Conservation (phyloP, 1,139 yeast genomes). For the Candida tetrigidarum region DNA sequence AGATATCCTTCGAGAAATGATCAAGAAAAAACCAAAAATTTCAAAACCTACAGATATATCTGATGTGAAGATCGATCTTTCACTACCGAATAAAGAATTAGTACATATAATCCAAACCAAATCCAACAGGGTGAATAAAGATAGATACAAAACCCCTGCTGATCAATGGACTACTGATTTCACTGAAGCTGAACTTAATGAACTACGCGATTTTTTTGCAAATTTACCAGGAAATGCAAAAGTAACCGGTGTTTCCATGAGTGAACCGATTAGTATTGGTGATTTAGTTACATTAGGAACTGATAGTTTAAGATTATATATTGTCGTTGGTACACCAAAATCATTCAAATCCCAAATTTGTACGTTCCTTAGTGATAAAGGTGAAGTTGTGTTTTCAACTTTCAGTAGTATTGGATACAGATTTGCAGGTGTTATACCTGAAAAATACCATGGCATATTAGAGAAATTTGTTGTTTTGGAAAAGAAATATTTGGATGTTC, state of each 20-base stretch:
- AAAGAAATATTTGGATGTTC: conserved; percentile 33
- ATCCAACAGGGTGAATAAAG: conserved; percentile 9
- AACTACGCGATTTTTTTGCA: conserved; percentile 17
- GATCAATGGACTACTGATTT: conserved; percentile 22
- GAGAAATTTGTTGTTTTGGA: conserved; percentile 35
- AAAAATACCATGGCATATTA: conserved; percentile 22
- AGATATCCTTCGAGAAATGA: neutral
- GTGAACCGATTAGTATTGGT: conserved; percentile 35
- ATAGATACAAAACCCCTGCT: conserved; percentile 26
- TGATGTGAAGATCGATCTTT: conserved; percentile 6
- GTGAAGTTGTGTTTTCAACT: conserved; percentile 55
- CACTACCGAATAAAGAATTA: conserved; percentile 8
- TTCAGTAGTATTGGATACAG: conserved; percentile 51
- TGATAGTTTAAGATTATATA: conserved; percentile 34
- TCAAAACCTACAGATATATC: neutral
- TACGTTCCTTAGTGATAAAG: conserved; percentile 58
- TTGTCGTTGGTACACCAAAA: conserved; percentile 38
- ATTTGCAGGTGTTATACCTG: conserved; percentile 58
- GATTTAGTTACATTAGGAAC: conserved; percentile 41
- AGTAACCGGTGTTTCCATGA: conserved; percentile 28
- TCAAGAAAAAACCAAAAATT: neutral
- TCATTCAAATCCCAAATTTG: conserved; percentile 36
- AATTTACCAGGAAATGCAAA: conserved; percentile 25
- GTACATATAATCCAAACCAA: conserved; percentile 6
- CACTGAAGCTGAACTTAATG: conserved; percentile 2